A percentile compares a stretch with the other conserved stretches of the same genome.
phyloP scores from a whole-genome alignment of 371 early-diverging fungal genomes.

The Mortierella sp. region DNA sequence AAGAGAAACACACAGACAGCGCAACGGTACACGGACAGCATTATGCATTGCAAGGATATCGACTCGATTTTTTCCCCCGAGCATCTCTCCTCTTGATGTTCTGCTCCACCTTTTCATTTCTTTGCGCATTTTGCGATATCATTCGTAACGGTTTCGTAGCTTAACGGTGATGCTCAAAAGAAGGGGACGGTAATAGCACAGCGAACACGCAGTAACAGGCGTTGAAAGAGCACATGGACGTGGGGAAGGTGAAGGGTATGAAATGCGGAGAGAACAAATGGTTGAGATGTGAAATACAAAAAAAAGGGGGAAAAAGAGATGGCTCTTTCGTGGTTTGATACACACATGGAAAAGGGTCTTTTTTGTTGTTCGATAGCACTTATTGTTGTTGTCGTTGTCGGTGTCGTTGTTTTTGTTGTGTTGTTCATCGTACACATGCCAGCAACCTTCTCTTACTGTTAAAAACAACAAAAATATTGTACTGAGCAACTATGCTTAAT shows the following conservation, averaged over 20 bases:
- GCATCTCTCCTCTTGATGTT: too few species aligned
- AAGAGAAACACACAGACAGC: neutral
- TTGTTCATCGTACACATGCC: neutral
- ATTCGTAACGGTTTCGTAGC: neutral
- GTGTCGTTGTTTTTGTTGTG: neutral
- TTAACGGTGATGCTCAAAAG: neutral
- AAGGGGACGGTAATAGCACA: neutral
- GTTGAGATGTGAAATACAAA: neutral
- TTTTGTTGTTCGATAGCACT: neutral
- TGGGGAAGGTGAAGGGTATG: neutral
- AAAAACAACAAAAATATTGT: neutral
- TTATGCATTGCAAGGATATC: neutral
- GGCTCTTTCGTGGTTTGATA: neutral
- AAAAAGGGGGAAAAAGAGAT: neutral
- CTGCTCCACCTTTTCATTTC: too few species aligned
- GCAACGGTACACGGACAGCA: neutral
- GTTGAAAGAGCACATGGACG: neutral
- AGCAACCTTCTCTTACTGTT: neutral
- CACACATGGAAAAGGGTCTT: neutral
- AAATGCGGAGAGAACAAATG: neutral
- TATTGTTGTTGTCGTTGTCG: neutral
- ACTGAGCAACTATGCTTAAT: neutral
- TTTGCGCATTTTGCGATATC: neutral
- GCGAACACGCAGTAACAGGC: neutral
- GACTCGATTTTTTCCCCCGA: too few species aligned